Evolutionary conservation across 2,329 filamentous ascomycete species (phyloP).

Genomic region (Pyrenophora teres): DNA sequence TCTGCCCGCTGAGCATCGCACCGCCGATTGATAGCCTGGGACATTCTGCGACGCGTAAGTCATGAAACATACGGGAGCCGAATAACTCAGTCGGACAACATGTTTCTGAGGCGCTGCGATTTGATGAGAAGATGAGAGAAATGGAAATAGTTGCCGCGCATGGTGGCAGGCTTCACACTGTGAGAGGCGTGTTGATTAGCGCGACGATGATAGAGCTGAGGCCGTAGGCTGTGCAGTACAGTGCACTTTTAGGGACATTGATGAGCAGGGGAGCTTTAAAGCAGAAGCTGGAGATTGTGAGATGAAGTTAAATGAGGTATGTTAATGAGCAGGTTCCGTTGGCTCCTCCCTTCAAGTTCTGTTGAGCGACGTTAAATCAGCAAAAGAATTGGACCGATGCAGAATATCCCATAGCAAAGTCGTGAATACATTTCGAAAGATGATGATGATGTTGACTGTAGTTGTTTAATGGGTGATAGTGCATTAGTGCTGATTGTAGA

Average conservation of each 20-base stretch:
- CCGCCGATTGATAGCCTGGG: neutral
- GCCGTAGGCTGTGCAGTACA: neutral
- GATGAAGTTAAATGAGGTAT: neutral
- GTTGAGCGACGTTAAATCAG: no score
- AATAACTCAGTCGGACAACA: neutral
- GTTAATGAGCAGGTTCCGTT: neutral
- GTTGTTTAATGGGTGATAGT: no score
- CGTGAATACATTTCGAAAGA: no score
- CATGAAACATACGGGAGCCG: neutral
- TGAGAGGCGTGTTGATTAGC: neutral
- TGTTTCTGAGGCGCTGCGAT: neutral
- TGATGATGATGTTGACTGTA: no score
- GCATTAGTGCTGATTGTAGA: no score
- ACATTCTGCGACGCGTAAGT: neutral
- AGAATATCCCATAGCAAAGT: no score
- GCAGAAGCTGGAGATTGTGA: neutral
- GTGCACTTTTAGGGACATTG: neutral
- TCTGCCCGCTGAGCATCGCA: neutral
- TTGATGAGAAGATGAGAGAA: neutral
- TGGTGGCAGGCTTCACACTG: no score
- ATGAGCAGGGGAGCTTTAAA: neutral
- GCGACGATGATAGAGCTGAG: neutral
- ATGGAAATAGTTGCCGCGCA: neutral
- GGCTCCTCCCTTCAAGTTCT: neutral
- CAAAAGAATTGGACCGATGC: no score